Evolutionary conservation across 2,329 filamentous ascomycete genomes (phyloP).

Genomic region (Verticillium nubilum): DNA sequence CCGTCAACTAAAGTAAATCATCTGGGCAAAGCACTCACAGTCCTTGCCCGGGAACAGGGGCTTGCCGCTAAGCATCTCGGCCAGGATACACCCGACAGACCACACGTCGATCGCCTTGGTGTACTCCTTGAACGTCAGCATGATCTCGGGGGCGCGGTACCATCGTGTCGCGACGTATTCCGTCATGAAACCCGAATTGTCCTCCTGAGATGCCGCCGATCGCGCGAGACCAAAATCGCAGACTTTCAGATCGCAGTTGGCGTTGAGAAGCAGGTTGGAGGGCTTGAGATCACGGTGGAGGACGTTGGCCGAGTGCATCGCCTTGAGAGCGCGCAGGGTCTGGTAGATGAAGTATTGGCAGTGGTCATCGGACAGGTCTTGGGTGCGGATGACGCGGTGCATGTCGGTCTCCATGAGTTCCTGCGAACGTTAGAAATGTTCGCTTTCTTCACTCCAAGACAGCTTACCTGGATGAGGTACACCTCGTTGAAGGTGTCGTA

Average conservation of each 20-base stretch:
- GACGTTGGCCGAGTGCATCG: slow-evolving; percentile 98
- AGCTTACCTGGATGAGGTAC: slow-evolving; percentile 86
- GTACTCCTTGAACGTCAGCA: slow-evolving; percentile 99
- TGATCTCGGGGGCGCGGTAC: slow-evolving; percentile 99
- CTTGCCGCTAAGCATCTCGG: slow-evolving; percentile 98
- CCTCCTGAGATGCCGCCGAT: slow-evolving; percentile 93
- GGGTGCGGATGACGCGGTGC: slow-evolving; percentile 97
- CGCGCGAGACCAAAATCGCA: slow-evolving; percentile 96
- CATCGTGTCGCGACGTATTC: slow-evolving; percentile 99
- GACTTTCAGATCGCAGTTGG: slow-evolving; percentile 98
- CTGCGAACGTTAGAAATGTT: slow-evolving; percentile 36
- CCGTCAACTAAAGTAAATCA: neutral
- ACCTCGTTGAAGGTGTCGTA: slow-evolving; percentile 97
- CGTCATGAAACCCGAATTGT: slow-evolving; percentile 99
- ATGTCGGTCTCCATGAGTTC: slow-evolving; percentile 99
- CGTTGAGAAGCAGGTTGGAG: slow-evolving; percentile 92
- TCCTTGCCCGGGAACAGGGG: slow-evolving; percentile 97
- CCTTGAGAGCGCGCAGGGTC: slow-evolving; percentile 93
- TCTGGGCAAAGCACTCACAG: slow-evolving; percentile 52
- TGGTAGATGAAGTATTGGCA: slow-evolving; percentile 99
- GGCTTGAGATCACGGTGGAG: slow-evolving; percentile 96
- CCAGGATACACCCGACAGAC: slow-evolving; percentile 97
- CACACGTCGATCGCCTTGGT: slow-evolving; percentile 99
- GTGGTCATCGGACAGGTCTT: slow-evolving; percentile 97
- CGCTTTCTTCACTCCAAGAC: neutral